These are phyloP conservation scores for Cladophialophora immunda DNA, from an alignment of 2,329 filamentous ascomycete genomes.

Conservation along the genomic window DNA sequence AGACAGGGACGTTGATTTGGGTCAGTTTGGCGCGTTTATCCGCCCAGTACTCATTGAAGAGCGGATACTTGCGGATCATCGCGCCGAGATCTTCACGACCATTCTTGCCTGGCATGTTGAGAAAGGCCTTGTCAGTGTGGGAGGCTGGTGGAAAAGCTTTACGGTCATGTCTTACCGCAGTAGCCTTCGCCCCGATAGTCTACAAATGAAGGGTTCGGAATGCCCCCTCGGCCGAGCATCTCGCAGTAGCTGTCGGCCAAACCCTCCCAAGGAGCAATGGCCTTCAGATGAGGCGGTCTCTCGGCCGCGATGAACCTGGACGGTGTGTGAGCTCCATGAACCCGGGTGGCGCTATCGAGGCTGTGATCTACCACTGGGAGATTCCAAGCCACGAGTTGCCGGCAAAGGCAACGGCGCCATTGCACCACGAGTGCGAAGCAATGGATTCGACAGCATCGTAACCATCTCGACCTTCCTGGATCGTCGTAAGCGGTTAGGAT, in stretches of 20 bases:
- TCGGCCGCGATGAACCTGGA: conserved; percentile 55
- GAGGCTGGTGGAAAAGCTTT: conserved; percentile 40
- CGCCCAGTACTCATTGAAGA: conserved; percentile 43
- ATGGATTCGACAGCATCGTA: conserved; percentile 57
- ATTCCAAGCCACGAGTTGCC: conserved; percentile 56
- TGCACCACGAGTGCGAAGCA: conserved; percentile 56
- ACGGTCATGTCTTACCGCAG: conserved; percentile 14
- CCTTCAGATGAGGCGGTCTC: conserved; percentile 55
- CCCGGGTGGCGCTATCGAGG: too few species aligned
- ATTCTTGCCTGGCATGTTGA: conserved; percentile 20
- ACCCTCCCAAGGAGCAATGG: conserved; percentile 60
- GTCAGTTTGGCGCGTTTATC: conserved; percentile 38
- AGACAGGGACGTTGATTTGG: conserved; percentile 47
- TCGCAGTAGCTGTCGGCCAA: conserved; percentile 58
- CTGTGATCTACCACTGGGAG: conserved; percentile 48
- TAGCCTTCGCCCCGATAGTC: conserved; percentile 27
- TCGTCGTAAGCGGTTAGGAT: background rate
- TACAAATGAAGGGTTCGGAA: conserved; percentile 27
- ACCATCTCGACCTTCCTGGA: conserved; percentile 55
- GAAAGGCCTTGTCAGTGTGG: conserved; percentile 47
- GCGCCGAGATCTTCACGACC: conserved; percentile 50
- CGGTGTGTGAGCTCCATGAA: background rate
- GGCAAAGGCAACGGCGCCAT: conserved; percentile 53
- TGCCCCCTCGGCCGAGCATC: conserved; percentile 55
- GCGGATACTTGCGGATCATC: conserved; percentile 52